phyloP scores from a whole-genome alignment of 176 grass and related monocot genomes.

The Cymbopogon citratus region DNA sequence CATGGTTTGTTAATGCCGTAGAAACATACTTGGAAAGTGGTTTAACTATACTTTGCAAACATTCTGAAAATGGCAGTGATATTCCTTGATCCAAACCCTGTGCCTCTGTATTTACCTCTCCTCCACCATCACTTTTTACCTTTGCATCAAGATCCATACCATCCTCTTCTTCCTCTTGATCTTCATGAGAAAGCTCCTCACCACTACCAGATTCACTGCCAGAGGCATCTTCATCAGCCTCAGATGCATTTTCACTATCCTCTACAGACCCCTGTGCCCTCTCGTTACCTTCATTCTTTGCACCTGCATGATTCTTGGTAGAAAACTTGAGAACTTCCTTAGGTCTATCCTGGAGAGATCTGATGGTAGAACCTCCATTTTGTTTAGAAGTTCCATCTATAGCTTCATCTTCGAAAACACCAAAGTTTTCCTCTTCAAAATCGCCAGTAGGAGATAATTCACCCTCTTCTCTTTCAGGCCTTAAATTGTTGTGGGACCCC shows the following conservation, averaged over 20 bases:
- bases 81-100: conserved; percentile 58
- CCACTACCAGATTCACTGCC: conserved; percentile 87
- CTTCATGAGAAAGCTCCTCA: conserved; percentile 83
- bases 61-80: conserved; percentile 59
- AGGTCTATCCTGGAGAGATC: conserved; percentile 43
- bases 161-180: conserved; percentile 88
- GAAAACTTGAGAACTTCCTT: conserved; percentile 35
- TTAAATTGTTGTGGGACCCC: conserved; percentile 26
- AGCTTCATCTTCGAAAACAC: conserved; percentile 46
- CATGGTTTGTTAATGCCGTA: conserved; percentile 46
- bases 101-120: conserved; percentile 57
- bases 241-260: conserved; percentile 91
- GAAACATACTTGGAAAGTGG: conserved; percentile 78
- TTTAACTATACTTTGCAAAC: conserved; percentile 58
- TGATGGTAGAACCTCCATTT: conserved; percentile 50
- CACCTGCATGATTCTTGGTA: conserved; percentile 71
- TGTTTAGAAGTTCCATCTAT: conserved; percentile 26
- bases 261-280: conserved; percentile 77
- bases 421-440: conserved; percentile 90
- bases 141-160: conserved; percentile 66
- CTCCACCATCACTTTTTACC: conserved; percentile 86
- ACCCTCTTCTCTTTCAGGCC: conserved; percentile 96
- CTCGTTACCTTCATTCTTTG: conserved; percentile 78
- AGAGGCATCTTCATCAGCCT: conserved; percentile 79
- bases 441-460: conserved; percentile 95